Evolutionary conservation across 306 rosid species (phyloP).

Genomic region (Cucurbita argyrosperma): DNA sequence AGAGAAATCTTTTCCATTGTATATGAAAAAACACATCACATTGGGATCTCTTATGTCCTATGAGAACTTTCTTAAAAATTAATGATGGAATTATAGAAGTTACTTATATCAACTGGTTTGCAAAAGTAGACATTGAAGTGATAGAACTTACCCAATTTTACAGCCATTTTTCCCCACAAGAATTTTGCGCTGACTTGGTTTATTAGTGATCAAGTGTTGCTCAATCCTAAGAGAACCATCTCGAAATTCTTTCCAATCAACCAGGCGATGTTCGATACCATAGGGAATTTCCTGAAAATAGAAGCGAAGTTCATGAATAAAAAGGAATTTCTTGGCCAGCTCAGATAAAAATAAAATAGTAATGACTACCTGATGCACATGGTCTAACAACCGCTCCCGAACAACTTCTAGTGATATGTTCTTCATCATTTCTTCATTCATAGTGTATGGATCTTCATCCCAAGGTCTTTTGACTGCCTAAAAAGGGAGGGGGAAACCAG

Average conservation of each 20-base stretch:
- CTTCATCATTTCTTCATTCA: slow-evolving; percentile 88
- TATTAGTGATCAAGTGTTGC: slow-evolving; percentile 66
- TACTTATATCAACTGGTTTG: neutral
- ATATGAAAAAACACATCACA: too few species aligned
- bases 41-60: too few species aligned
- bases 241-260: slow-evolving; percentile 87
- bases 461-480: slow-evolving; percentile 88
- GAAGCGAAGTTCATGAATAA: neutral
- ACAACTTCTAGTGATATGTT: slow-evolving; percentile 84
- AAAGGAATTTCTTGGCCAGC: neutral
- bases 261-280: slow-evolving; percentile 61
- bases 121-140: slow-evolving; percentile 1
- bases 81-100: neutral
- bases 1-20: too few species aligned
- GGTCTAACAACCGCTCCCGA: slow-evolving; percentile 87
- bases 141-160: slow-evolving; percentile 62
- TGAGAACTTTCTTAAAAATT: too few species aligned
- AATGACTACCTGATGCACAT: slow-evolving; percentile 70
- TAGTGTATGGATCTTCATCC: slow-evolving; percentile 76
- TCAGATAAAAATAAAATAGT: neutral
- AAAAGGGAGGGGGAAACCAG: slow-evolving; percentile 15
- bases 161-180: slow-evolving; percentile 86
- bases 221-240: slow-evolving; percentile 89
- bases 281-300: slow-evolving; percentile 79
- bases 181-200: slow-evolving; percentile 80